Evolutionary conservation across 2,329 filamentous ascomycete genomes (phyloP).

Genomic region (Stenocarpella maydis): DNA sequence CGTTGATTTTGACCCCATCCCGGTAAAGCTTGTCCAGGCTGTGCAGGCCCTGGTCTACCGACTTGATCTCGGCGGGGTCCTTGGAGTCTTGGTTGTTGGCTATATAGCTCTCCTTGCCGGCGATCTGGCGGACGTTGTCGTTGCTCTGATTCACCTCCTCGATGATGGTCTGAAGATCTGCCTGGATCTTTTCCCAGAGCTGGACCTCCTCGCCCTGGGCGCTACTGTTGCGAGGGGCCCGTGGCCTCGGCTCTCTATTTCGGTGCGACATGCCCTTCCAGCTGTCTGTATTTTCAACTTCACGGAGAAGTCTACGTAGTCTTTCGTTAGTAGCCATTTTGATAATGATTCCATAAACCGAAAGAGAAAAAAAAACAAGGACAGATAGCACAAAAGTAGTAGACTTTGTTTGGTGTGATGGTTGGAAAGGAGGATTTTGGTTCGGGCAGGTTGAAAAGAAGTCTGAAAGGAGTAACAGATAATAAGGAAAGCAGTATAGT

Average conservation of each 20-base stretch:
- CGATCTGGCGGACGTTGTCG: conserved; percentile 47
- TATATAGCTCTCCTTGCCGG: conserved; percentile 50
- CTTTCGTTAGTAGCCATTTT: background rate
- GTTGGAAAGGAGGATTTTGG: too few relatives aligned
- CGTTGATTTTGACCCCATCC: conserved; percentile 46
- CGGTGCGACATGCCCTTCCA: conserved; percentile 32
- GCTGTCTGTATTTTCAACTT: conserved; percentile 33
- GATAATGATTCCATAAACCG: background rate
- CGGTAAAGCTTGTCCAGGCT: conserved; percentile 43
- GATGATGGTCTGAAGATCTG: conserved; percentile 46
- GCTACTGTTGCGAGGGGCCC: conserved; percentile 47
- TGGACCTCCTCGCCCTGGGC: conserved; percentile 53
- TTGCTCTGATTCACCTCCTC: conserved; percentile 52
- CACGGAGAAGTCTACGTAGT: conserved; percentile 5
- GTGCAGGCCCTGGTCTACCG: conserved; percentile 28
- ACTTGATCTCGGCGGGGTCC: conserved; percentile 45
- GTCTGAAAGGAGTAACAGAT: background rate
- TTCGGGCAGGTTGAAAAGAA: background rate
- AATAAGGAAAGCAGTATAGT: background rate
- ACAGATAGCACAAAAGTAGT: background rate
- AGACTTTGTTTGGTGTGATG: too few relatives aligned
- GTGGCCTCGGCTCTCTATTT: conserved; percentile 17
- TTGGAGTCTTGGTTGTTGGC: conserved; percentile 47
- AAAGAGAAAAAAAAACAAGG: background rate
- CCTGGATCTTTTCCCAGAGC: conserved; percentile 51